A percentile compares a stretch with the other conserved stretches of the same genome.
phyloP scores from a whole-genome alignment of 306 rosid species.

The Ziziphus jujuba region DNA sequence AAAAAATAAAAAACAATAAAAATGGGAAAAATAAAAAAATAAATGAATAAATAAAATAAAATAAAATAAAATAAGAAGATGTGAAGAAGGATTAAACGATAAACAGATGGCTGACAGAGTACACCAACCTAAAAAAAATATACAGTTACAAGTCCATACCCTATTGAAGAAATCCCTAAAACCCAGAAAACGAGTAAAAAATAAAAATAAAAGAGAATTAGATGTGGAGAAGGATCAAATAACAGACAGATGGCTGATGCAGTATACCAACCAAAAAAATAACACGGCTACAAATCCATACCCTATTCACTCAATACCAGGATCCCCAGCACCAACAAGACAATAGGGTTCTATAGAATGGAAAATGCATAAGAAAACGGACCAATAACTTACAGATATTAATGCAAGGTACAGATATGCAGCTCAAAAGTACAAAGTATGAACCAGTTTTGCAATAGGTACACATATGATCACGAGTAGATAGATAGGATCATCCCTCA shows the following conservation, averaged over 20 bases:
- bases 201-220: no score
- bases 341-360: conserved; percentile 9
- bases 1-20: no score
- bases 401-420: background rate
- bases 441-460: background rate
- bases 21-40: no score
- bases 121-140: no score
- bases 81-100: no score
- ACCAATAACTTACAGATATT: background rate
- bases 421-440: conserved; percentile 7
- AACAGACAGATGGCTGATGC: conserved; percentile 22
- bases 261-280: conserved; percentile 20
- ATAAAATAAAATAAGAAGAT: background rate
- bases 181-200: background rate
- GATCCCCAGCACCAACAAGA: conserved; percentile 16
- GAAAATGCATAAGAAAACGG: background rate
- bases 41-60: no score
- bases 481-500: conserved; percentile 10
- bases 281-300: conserved; percentile 22
- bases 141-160: no score
- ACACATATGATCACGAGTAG: conserved; percentile 4
- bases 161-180: background rate
- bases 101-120: no score
- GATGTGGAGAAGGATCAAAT: conserved; percentile 1
- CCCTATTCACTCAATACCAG: conserved; percentile 10